These are phyloP conservation scores for Blastobotrys terrestris DNA, from an alignment of 805 yeast species.

Conservation along the genomic window DNA sequence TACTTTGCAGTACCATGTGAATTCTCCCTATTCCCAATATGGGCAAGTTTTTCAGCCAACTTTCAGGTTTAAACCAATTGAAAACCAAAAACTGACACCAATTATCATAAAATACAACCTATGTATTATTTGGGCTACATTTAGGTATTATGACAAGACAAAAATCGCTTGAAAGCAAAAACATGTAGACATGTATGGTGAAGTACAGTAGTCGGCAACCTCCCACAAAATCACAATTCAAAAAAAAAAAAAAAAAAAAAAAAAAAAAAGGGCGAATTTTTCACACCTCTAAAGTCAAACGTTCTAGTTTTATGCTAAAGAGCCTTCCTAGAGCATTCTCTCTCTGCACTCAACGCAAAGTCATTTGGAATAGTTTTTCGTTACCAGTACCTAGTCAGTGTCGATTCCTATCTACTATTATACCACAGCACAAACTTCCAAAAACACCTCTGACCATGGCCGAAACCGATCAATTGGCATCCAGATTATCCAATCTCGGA, in stretches of 20 bases:
- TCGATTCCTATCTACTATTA: constrained; percentile 1
- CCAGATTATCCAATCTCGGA: constrained; percentile 14
- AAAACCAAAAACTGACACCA: too few relatives aligned
- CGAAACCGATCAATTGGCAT: constrained; percentile 11
- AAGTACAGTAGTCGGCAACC: background rate
- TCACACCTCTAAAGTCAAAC: background rate
- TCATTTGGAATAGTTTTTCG: background rate
- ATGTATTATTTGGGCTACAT: too few relatives aligned
- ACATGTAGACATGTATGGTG: too few relatives aligned
- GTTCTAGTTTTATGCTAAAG: background rate
- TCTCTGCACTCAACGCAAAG: background rate
- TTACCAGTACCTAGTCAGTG: background rate
- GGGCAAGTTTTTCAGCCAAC: too few relatives aligned
- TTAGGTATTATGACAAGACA: background rate
- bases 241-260: too few relatives aligned
- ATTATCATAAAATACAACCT: too few relatives aligned
- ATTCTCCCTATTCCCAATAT: too few relatives aligned
- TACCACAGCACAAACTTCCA: constrained; percentile 4
- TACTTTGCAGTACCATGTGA: too few relatives aligned
- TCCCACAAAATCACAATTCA: background rate
- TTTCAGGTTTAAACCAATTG: too few relatives aligned
- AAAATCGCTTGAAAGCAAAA: too few relatives aligned
- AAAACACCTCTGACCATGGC: constrained; percentile 16
- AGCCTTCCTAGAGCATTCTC: background rate
- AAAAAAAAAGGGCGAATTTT: background rate